Base-by-base conservation (phyloP, 805 yeast genomes). In the Wickerhamomyces pijperi region DNA sequence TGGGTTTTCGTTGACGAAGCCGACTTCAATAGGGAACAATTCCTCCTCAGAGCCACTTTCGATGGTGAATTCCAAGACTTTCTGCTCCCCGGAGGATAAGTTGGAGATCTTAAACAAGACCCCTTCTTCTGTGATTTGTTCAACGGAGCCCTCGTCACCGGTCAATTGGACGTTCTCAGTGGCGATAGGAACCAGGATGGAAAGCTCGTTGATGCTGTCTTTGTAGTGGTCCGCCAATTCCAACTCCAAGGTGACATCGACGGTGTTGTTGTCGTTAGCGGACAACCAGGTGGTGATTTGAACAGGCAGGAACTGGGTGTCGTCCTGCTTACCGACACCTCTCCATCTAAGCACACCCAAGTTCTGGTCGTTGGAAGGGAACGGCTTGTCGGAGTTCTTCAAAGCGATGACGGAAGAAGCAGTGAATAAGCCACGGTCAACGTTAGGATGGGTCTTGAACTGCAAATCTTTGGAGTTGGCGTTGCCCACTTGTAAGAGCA, bases 361-460 rank as follows among this genome's bases (percentile, higher is more conserved):
- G 37, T 85, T 76, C 56, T 85, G 90, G 57, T 87, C 95, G 59
- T 88, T 86, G 9, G 87, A 70, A 32, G 97, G 97, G 74, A 92
- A 88, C 28, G 87, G 74, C 55, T 85, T 84, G 35, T 70, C 55
- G 39, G 76, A 65, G 57, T 88, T 94, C 56, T 83, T 84, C 54
- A 88, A 72, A 1, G 82, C 82, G 52, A 92, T 76, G 34, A 72
- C 60, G 42, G 72, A 66, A 14, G 66, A 59, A 13, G 70, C 56
- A 35, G 71, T 68, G 59, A 90, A 92, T 53, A 74, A 60, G 33
- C 64, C 65, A 54, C 83, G 80, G 63, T 92, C 97, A 47, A 92
- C 94, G 57, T 90, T 88, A 46, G 98, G 98, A 66, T 92, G 96
- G 14, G 97, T 87, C 61, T 88, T 88, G 67, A 74, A 92, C 55